Evolutionary conservation across 257 asterid genomes (phyloP).

Genomic region (Galeopsis tetrahit): DNA sequence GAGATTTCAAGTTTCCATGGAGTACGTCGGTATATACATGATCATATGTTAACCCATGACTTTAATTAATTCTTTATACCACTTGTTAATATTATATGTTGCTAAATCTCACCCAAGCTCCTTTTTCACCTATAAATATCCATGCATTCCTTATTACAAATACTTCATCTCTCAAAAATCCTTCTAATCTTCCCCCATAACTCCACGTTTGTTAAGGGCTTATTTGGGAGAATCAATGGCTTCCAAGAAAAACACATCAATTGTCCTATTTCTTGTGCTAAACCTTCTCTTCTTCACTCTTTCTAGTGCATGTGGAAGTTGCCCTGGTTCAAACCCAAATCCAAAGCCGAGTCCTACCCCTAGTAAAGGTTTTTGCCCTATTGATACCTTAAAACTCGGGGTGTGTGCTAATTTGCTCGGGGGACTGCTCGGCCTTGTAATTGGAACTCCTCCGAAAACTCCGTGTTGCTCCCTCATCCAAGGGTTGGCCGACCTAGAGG

Average conservation of each 20-base stretch:
- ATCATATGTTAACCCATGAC: background rate
- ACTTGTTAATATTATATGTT: background rate
- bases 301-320: conserved; percentile 54
- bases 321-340: conserved; percentile 39
- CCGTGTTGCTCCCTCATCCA: conserved; percentile 58
- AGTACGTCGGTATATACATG: too few relatives aligned
- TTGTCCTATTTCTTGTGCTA: conserved; percentile 52
- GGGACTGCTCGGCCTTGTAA: conserved; percentile 36
- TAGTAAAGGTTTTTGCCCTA: conserved; percentile 50
- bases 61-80: background rate
- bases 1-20: background rate
- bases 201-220: background rate
- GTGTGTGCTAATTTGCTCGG: conserved; percentile 60
- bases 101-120: background rate
- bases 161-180: conserved; percentile 32
- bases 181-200: background rate
- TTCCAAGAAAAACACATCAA: conserved; percentile 39
- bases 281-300: conserved; percentile 57
- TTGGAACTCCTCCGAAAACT: conserved; percentile 53
- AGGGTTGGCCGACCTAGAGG: conserved; percentile 60
- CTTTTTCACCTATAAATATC: conserved; percentile 46
- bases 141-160: conserved; percentile 1
- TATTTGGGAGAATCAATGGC: conserved; percentile 41
- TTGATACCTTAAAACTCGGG: conserved; percentile 59
- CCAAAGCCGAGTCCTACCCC: conserved; percentile 50